Conservation (phyloP, 2,329 filamentous ascomycete genomes). For the Talaromyces pinophilus region DNA sequence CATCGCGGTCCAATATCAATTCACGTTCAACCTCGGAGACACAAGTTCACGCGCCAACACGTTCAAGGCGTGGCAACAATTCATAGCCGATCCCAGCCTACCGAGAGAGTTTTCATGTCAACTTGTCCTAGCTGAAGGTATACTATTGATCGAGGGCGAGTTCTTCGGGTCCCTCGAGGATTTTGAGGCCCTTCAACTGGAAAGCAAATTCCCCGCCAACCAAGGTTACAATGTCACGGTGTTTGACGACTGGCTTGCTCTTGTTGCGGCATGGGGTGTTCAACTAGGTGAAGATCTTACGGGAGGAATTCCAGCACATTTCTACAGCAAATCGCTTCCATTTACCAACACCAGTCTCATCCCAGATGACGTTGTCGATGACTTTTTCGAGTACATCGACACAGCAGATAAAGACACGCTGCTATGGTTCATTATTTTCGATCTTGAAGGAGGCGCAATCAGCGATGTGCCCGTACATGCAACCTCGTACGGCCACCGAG, state of each 20-base stretch:
- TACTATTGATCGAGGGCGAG: constrained; percentile 59
- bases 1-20: constrained; percentile 61
- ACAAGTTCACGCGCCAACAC: constrained; percentile 52
- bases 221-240: constrained; percentile 28
- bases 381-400: constrained; percentile 59
- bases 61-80: constrained; percentile 60
- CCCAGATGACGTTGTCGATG: constrained; percentile 46
- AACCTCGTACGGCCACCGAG: constrained; percentile 64
- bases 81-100: constrained; percentile 57
- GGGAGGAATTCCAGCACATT: constrained; percentile 48
- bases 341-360: constrained; percentile 55
- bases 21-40: constrained; percentile 54
- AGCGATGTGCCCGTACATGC: constrained; percentile 57
- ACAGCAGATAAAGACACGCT: constrained; percentile 52
- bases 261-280: constrained; percentile 32
- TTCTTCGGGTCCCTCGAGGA: constrained; percentile 63
- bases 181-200: constrained; percentile 47
- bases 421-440: constrained; percentile 64
- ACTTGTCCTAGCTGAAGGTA: constrained; percentile 57
- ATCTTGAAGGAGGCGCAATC: constrained; percentile 62
- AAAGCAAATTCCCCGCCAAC: constrained; percentile 30
- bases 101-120: constrained; percentile 61
- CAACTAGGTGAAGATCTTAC: constrained; percentile 28
- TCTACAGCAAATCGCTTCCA: constrained; percentile 61
- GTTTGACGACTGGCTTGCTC: constrained; percentile 35